These are phyloP conservation scores for Eutrema salsugineum DNA, from an alignment of 441 rosid genomes.

Conservation along the genomic window DNA sequence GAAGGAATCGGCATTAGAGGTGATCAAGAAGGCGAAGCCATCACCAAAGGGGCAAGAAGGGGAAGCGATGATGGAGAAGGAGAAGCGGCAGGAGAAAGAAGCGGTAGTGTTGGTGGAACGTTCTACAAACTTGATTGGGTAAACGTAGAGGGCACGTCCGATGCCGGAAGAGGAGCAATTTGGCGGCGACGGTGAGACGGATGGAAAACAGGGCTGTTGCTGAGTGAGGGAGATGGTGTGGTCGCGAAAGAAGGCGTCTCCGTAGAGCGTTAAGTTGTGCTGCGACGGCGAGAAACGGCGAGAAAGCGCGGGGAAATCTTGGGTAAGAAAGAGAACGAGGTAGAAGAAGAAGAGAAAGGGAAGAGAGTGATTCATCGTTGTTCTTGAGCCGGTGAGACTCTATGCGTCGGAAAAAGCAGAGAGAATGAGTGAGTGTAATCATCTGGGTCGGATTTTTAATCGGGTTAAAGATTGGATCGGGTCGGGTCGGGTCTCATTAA, in stretches of 20 bases:
- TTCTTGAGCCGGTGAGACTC: background rate
- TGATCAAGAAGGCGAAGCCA: conserved; percentile 76
- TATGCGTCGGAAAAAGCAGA: background rate
- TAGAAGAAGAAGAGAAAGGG: conserved; percentile 33
- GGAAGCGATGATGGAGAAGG: conserved; percentile 58
- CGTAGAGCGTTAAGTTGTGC: conserved; percentile 60
- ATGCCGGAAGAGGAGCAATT: conserved; percentile 35
- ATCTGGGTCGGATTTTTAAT: background rate
- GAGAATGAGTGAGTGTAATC: background rate
- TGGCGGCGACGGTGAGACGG: background rate
- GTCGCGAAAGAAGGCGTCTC: conserved; percentile 53
- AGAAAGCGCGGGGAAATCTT: conserved; percentile 35
- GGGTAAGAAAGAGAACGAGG: conserved; percentile 31
- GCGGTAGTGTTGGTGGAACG: conserved; percentile 43
- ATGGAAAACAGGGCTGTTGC: conserved; percentile 39
- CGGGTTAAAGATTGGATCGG: background rate
- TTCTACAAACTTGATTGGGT: conserved; percentile 64
- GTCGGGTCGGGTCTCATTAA: background rate
- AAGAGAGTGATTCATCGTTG: conserved; percentile 27
- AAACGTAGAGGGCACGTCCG: conserved; percentile 60
- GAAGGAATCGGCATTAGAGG: conserved; percentile 69
- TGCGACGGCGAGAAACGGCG: conserved; percentile 29
- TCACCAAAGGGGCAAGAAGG: conserved; percentile 67
- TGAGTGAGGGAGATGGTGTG: conserved; percentile 64
- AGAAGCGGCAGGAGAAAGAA: conserved; percentile 67